Base-by-base conservation (phyloP, 1,139 yeast species). In the Diutina neorugosa region DNA sequence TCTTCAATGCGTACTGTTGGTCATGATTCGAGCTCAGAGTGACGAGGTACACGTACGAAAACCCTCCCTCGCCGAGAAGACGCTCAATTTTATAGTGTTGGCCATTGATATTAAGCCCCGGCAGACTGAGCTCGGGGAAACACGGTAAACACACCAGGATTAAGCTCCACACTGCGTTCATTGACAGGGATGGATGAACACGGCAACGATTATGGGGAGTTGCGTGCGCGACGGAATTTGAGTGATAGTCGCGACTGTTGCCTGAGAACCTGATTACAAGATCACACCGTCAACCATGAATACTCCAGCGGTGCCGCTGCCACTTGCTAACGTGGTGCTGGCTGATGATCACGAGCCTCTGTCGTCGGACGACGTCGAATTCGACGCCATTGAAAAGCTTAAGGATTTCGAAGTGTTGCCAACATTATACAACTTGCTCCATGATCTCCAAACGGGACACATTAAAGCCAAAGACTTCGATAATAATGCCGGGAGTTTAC, bases 61-160 rank as follows among this genome's bases (percentile, higher is more conserved):
- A 86, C 6, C 95, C 96, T 1, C 96, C 96, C 68, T 90, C 97
- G 9, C 96, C 96, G 6, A 91, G 69, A 21, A 91, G 74, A 57
- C 81, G 77, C 52, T 81, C 69, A n/a, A 91, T 84, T 57, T 67
- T 71, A 65, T 80, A 82, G 49, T 65, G 67, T 43, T 69, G 65
- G 56, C 70, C 76, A 61, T 82, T 81, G 56, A 84, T 74, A n/a
- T 69, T 59, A 6, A 82, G 40, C 23, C 40, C 64, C 12, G 69
- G 70, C 0, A 86, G 85, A 8, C 43, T 21, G 4, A 74, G 54
- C 51, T 63, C 66, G 2, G 78, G 77, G 44, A 73, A 58, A 57
- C 79, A 74, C 21, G 81, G 74, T 43, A 76, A 66, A 56, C 77
- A 73, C 37, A 41, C 67, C 59, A 31, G 68, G 56, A 25, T 69